Percentiles rank a stretch among this genome's conserved stretches.
Evolutionary conservation across 2,329 filamentous ascomycete genomes (phyloP).

Genomic region (Ophiostoma perfectum): DNA sequence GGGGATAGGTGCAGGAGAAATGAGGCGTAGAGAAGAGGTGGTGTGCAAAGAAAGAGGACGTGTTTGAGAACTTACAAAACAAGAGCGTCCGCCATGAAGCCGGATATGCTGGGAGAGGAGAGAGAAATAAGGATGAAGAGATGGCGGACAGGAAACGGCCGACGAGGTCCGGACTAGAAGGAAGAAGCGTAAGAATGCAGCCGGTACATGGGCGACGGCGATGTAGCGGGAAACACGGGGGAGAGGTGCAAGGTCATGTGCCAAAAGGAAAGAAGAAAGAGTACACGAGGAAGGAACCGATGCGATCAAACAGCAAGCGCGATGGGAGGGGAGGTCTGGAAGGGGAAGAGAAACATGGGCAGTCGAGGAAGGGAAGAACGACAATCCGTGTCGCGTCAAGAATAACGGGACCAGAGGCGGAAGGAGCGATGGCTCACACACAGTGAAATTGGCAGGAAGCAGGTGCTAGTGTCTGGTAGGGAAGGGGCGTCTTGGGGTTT

Average conservation of each 20-base stretch:
- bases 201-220: not conserved
- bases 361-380: slow-evolving; percentile 23
- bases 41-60: not conserved
- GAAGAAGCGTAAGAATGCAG: not conserved
- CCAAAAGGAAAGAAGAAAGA: not conserved
- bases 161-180: slow-evolving; percentile 1
- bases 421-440: slow-evolving; percentile 24
- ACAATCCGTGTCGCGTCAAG: slow-evolving; percentile 24
- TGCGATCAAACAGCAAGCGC: slow-evolving; percentile 13
- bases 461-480: slow-evolving; percentile 11
- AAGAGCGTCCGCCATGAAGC: slow-evolving; percentile 6
- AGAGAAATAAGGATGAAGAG: not conserved
- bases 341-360: slow-evolving; percentile 1
- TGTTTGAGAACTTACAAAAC: not conserved
- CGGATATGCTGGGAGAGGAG: not conserved
- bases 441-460: slow-evolving; percentile 18
- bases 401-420: slow-evolving; percentile 23
- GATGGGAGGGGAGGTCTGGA: not conserved
- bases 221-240: not conserved
- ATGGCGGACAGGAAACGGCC: slow-evolving; percentile 6
- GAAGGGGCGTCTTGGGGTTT: slow-evolving; percentile 10
- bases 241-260: not conserved
- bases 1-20: not conserved
- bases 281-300: slow-evolving; percentile 12
- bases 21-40: not conserved